Evolutionary conservation across 305 asterid species (phyloP), one percentile per base, ranked within the genome.

Genomic region (Fraxinus latifolia): DNA sequence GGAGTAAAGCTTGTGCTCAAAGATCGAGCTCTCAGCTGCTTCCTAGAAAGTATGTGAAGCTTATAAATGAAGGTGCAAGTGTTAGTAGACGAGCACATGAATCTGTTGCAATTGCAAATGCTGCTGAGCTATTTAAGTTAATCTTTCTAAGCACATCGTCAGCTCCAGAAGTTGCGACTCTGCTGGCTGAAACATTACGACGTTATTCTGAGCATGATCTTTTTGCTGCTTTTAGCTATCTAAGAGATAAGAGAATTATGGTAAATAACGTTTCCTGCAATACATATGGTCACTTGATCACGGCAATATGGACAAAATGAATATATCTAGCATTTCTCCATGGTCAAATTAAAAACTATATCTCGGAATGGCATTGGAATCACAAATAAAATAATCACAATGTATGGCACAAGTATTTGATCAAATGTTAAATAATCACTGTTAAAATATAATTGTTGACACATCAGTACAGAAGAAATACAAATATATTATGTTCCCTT

Each of bases 181-280:
- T 90, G 83, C 92, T 96, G 82, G 97, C 99, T 44, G 92, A 93
- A 91, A 94, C 99, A 77, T 87, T 96, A 70, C 91, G 99, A 76
- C 97, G 90, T 79, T 96, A 96, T 86, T 94, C 99, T 53, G 97
- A 96, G 91, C 98, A 93, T 78, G 99, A 96, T 88, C 99, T 96
- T 71, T 94, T 88, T 91, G 90, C 98, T 80, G 97, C 99, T 85
- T 96, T 96, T 86, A 93, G 89, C 90, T 96, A 90, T 86, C 90
- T 96, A 80, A 91, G 97, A 83, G 99, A 94, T 84, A 93, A 89
- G 87, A 96, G 89, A 83, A 89, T 94, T 67, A 90, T 94, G 97
- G 99, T 96, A 88, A 86, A 85, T 83, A 80, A 77, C 83, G 67
- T 71, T 60, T 83, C 75, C 77, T 84, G 78, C 73, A 77, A 77